phyloP scores from a whole-genome alignment of 768 basidiomycete genomes.

The Pisolithus microcarpus region DNA sequence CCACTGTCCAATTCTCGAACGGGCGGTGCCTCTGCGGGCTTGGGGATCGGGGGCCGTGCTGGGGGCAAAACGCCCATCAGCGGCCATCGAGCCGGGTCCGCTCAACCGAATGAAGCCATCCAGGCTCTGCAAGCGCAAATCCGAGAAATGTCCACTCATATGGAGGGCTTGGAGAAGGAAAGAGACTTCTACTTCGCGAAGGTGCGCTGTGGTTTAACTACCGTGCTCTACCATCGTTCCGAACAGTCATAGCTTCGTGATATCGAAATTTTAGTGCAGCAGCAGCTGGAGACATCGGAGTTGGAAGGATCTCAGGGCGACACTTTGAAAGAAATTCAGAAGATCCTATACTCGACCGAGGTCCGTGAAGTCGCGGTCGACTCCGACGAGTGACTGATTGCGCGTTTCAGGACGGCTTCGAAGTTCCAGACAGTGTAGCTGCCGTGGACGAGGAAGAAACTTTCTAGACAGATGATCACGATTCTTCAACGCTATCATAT shows the following conservation, averaged over 20 bases:
- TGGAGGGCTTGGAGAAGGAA: slow-evolving; percentile 95
- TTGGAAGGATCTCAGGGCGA: slow-evolving; percentile 49
- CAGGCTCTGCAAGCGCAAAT: slow-evolving; percentile 68
- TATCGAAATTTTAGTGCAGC: slow-evolving; percentile 90
- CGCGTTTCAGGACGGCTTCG: slow-evolving; percentile 74
- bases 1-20: slow-evolving; percentile 45
- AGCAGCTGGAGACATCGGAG: slow-evolving; percentile 60
- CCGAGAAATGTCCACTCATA: slow-evolving; percentile 69
- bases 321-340: slow-evolving; percentile 73
- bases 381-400: slow-evolving; percentile 5
- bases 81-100: slow-evolving; percentile 60
- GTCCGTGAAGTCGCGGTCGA: slow-evolving; percentile 35
- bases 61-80: slow-evolving; percentile 69
- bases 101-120: slow-evolving; percentile 61
- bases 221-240: slow-evolving; percentile 3
- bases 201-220: slow-evolving; percentile 37
- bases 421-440: slow-evolving; percentile 64
- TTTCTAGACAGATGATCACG: slow-evolving; percentile 33
- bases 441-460: slow-evolving; percentile 77
- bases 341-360: slow-evolving; percentile 93
- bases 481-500: slow-evolving; percentile 8
- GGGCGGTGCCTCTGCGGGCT: slow-evolving; percentile 25
- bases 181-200: slow-evolving; percentile 98
- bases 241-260: slow-evolving; percentile 69
- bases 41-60: slow-evolving; percentile 36